These are phyloP conservation scores for Candida pseudoglaebosa DNA, from an alignment of 805 yeast genomes.

Conservation along the genomic window DNA sequence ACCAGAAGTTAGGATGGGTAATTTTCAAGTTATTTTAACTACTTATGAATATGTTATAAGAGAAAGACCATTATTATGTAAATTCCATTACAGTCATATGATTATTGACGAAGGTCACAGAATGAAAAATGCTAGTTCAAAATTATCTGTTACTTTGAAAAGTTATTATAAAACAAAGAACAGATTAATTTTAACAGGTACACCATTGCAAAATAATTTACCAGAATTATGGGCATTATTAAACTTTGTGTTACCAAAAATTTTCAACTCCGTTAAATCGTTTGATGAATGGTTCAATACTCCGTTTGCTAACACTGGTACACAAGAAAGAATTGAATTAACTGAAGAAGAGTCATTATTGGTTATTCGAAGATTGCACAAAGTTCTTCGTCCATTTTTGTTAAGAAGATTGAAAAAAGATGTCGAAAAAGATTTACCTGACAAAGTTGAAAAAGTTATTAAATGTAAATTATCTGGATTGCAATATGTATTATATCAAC, in stretches of 20 bases:
- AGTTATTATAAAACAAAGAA: conserved; percentile 71
- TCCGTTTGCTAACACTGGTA: conserved; percentile 81
- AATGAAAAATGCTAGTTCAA: conserved; percentile 77
- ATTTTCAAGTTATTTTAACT: conserved; percentile 72
- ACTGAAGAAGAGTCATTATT: conserved; percentile 83
- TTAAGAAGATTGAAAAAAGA: conserved; percentile 81
- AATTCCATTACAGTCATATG: conserved; percentile 79
- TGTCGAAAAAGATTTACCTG: conserved; percentile 83
- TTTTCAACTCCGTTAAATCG: conserved; percentile 80
- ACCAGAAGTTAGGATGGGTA: conserved; percentile 59
- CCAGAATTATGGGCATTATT: conserved; percentile 85
- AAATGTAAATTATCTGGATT: conserved; percentile 75
- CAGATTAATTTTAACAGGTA: conserved; percentile 80
- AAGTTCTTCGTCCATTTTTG: conserved; percentile 80
- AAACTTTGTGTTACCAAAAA: conserved; percentile 77
- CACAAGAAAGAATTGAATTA: conserved; percentile 73
- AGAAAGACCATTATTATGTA: conserved; percentile 66
- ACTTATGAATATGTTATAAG: conserved; percentile 79
- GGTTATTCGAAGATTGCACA: conserved; percentile 80
- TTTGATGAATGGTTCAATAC: conserved; percentile 91
- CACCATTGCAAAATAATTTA: conserved; percentile 79
- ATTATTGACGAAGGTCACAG: conserved; percentile 90
- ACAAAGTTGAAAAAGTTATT: conserved; percentile 76
- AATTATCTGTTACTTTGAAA: conserved; percentile 66
- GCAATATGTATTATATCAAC: conserved; percentile 68